phyloP scores from a whole-genome alignment of 2,329 filamentous ascomycete genomes.

The Claviceps capensis region DNA sequence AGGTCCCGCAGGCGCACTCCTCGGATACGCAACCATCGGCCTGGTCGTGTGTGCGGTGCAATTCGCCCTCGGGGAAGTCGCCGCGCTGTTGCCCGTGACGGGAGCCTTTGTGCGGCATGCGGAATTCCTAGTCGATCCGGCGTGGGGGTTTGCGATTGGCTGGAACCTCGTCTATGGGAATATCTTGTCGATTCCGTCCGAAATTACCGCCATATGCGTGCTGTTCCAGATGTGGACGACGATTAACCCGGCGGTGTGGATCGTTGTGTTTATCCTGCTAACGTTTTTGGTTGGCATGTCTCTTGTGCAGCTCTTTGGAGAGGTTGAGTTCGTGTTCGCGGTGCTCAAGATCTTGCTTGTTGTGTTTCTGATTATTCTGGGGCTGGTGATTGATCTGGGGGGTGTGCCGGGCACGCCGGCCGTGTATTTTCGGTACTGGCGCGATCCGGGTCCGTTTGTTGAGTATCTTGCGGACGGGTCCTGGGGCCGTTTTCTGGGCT shows the following conservation, averaged over 20 bases:
- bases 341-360: conserved; percentile 47
- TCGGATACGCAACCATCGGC: conserved; percentile 43
- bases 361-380: conserved; percentile 46
- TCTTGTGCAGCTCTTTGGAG: conserved; percentile 45
- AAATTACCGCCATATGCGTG: conserved; percentile 49
- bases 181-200: conserved; percentile 39
- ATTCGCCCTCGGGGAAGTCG: conserved; percentile 46
- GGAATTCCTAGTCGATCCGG: conserved; percentile 47
- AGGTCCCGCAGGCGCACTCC: conserved; percentile 32
- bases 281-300: conserved; percentile 44
- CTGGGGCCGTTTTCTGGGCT: conserved; percentile 53
- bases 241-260: conserved; percentile 37
- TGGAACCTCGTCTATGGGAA: conserved; percentile 44
- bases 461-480: conserved; percentile 45
- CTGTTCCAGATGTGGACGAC: conserved; percentile 52
- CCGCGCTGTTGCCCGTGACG: conserved; percentile 47
- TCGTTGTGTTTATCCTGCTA: conserved; percentile 32
- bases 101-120: conserved; percentile 48
- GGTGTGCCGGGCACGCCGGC: conserved; percentile 43
- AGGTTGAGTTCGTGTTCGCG: conserved; percentile 40
- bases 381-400: conserved; percentile 48
- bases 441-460: conserved; percentile 51
- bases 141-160: conserved; percentile 40
- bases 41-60: conserved; percentile 42
- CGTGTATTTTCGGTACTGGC: conserved; percentile 59